Evolutionary conservation across 495 filamentous ascomycete genomes (phyloP).

Genomic region (Annulohypoxylon stygium): DNA sequence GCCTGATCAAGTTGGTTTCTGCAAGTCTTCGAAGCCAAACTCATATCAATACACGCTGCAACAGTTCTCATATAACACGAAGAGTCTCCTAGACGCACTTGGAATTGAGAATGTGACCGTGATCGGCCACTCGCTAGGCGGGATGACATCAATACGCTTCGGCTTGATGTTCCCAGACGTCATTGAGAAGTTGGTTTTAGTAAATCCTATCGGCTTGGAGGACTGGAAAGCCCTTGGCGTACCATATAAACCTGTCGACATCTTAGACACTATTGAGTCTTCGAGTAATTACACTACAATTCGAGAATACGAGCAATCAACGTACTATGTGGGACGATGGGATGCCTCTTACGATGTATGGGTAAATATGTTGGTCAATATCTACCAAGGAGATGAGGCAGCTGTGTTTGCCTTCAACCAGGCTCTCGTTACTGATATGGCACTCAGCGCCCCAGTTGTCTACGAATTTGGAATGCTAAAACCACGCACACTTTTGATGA

Average conservation of each 20-base stretch:
- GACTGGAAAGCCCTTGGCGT: conserved; percentile 60
- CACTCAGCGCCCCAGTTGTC: conserved; percentile 59
- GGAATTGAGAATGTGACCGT: conserved; percentile 52
- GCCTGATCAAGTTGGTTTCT: conserved; percentile 63
- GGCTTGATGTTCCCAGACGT: conserved; percentile 58
- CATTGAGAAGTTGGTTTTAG: conserved; percentile 49
- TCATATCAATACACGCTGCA: conserved; percentile 60
- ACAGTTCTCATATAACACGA: conserved; percentile 59
- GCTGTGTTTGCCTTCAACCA: conserved; percentile 52
- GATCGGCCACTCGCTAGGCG: conserved; percentile 63
- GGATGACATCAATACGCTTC: conserved; percentile 60
- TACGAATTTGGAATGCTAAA: conserved; percentile 57
- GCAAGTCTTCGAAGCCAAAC: conserved; percentile 62
- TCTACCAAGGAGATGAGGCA: conserved; percentile 56
- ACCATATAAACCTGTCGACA: conserved; percentile 55
- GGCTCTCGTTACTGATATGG: conserved; percentile 59
- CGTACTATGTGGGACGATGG: conserved; percentile 60
- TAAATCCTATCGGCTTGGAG: conserved; percentile 60
- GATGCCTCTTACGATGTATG: conserved; percentile 56
- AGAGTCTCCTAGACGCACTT: conserved; percentile 52
- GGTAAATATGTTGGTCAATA: conserved; percentile 61
- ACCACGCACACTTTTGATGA: conserved; percentile 53
- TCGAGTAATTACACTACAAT: conserved; percentile 55
- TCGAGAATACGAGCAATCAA: conserved; percentile 57
- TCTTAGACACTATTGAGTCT: conserved; percentile 46